A percentile compares a stretch with the other conserved stretches of the same genome.
Conservation (phyloP, 163 green algal genomes). For the Coccomyxa subellipsoidea region DNA sequence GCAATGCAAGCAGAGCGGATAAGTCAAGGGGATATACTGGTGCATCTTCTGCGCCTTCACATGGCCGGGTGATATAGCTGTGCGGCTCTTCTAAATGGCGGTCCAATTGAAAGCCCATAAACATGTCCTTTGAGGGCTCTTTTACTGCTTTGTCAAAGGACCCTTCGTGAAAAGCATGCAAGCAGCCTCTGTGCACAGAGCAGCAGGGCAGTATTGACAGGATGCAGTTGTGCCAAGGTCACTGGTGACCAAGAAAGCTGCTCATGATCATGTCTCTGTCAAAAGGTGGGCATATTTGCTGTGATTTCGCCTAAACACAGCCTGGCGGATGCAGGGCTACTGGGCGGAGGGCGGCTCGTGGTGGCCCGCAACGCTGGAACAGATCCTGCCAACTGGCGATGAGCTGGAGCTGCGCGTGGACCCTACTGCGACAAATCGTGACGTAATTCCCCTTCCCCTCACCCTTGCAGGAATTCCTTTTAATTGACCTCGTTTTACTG, state of each 20-base stretch:
- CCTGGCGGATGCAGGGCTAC: conserved; percentile 7
- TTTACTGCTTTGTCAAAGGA: background rate
- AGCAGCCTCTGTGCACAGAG: background rate
- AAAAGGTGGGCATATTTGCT: too few species aligned
- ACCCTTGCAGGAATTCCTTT: background rate
- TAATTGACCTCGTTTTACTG: background rate
- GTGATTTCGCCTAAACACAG: too few species aligned
- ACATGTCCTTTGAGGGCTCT: background rate
- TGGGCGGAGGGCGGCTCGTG: background rate
- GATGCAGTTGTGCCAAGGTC: too few species aligned
- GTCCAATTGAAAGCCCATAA: background rate
- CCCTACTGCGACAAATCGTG: background rate
- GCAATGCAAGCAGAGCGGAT: background rate
- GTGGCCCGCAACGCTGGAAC: conserved; percentile 1
- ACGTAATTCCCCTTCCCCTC: background rate
- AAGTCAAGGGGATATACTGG: too few species aligned
- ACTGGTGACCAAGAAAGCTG: too few species aligned
- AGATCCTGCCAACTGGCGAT: background rate
- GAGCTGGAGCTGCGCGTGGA: background rate
- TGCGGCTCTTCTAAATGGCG: background rate
- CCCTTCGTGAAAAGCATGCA: conserved; percentile 1
- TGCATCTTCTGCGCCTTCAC: too few species aligned
- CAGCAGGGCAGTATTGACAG: too few species aligned
- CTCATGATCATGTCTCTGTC: too few species aligned
- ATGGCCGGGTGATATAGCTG: too few species aligned